phyloP scores from a whole-genome alignment of 1,284 basidiomycete species.

The Cryptococcus sp. region DNA sequence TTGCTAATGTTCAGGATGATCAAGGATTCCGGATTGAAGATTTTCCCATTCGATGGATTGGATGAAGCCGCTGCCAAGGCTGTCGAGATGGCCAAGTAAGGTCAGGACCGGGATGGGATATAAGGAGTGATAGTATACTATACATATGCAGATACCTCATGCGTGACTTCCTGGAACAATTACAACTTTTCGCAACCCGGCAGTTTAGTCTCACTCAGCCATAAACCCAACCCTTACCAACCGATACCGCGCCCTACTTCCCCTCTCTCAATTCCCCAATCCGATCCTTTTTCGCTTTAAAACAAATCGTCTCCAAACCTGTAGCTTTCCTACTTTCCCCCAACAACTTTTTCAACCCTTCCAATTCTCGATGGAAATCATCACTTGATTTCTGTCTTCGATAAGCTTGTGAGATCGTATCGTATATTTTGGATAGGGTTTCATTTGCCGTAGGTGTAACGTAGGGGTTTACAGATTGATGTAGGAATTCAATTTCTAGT shows the following conservation, averaged over 20 bases:
- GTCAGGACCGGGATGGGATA: background rate
- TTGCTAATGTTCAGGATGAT: constrained; percentile 64
- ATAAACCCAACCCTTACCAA: too few relatives aligned
- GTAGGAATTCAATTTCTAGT: constrained; percentile 97
- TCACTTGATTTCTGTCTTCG: constrained; percentile 59
- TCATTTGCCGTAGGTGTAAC: constrained; percentile 74
- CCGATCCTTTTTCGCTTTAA: constrained; percentile 17
- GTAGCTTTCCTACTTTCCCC: constrained; percentile 82
- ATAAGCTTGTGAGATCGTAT: constrained; percentile 89
- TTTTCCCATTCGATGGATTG: constrained; percentile 68
- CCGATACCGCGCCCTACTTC: too few relatives aligned
- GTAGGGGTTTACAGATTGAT: constrained; percentile 87
- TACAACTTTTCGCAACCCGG: too few relatives aligned
- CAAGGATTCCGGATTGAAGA: constrained; percentile 84
- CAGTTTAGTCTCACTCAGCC: too few relatives aligned
- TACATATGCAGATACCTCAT: background rate
- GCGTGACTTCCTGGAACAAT: too few relatives aligned
- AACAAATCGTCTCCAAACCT: constrained; percentile 88
- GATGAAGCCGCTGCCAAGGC: constrained; percentile 69
- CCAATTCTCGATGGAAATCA: constrained; percentile 78
- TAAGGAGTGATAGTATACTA: background rate
- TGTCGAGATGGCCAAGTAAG: constrained; percentile 60
- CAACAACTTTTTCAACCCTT: constrained; percentile 84
- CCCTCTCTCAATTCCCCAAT: background rate
- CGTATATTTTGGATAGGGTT: constrained; percentile 84